Conservation (phyloP, 106 monocot species). For the Apostasia ramifera region DNA sequence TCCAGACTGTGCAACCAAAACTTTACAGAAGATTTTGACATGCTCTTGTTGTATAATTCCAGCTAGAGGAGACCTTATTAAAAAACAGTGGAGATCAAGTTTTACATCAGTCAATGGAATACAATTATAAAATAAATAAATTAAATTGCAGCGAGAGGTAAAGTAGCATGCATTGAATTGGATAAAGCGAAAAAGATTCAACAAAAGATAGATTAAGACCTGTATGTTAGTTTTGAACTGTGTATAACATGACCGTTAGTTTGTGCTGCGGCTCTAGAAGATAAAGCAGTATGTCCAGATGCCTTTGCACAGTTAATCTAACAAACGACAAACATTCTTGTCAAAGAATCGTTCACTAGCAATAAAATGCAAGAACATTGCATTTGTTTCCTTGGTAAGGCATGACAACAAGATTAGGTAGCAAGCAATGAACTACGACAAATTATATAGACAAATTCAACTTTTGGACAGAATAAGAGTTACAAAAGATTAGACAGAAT, state of each 20-base stretch:
- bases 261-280: slow-evolving; percentile 27
- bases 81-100: not conserved
- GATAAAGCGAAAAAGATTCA: not conserved
- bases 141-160: not conserved
- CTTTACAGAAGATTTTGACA: slow-evolving; percentile 74
- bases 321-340: slow-evolving; percentile 6
- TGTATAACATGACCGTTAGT: slow-evolving; percentile 17
- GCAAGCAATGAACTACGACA: not conserved
- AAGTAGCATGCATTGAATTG: not conserved
- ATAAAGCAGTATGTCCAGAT: slow-evolving; percentile 17
- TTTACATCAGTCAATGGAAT: not conserved
- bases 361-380: not conserved
- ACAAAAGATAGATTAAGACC: slow-evolving; percentile 22
- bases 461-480: not conserved
- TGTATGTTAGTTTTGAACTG: slow-evolving; percentile 64
- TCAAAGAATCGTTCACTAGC: not conserved
- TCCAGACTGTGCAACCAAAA: slow-evolving; percentile 61
- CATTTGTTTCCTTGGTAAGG: not conserved
- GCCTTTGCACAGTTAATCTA: slow-evolving; percentile 45
- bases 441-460: not conserved
- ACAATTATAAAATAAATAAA: not conserved
- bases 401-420: not conserved
- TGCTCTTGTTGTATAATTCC: slow-evolving; percentile 69
- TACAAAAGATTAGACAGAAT: not conserved
- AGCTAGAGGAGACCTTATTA: slow-evolving; percentile 67